These are phyloP conservation scores for Diutina scorzettiae DNA, from an alignment of 1,139 yeast species.

Conservation along the genomic window DNA sequence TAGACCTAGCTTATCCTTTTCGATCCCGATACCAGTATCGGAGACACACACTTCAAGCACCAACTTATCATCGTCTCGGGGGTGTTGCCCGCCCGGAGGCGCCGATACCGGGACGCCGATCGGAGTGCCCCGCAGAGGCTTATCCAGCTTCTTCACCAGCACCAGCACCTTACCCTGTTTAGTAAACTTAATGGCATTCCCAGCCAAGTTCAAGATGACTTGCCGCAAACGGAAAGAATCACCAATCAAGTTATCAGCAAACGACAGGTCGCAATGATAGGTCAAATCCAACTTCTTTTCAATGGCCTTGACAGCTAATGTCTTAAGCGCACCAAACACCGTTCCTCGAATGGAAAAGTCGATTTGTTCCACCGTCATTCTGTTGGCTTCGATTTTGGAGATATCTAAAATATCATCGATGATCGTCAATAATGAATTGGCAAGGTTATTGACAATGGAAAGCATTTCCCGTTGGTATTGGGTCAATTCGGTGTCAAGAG, in stretches of 20 bases:
- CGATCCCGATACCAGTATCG: conserved; percentile 85
- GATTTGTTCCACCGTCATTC: conserved; percentile 85
- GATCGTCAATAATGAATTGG: conserved; percentile 71
- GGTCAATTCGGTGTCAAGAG: conserved; percentile 75
- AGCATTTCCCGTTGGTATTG: conserved; percentile 87
- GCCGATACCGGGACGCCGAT: background rate
- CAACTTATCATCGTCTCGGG: conserved; percentile 38
- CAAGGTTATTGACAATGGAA: conserved; percentile 75
- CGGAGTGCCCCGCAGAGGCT: background rate
- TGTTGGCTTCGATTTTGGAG: conserved; percentile 82
- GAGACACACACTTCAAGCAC: conserved; percentile 75
- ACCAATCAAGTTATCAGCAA: conserved; percentile 78
- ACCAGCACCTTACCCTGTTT: conserved; percentile 67
- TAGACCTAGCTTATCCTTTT: conserved; percentile 67
- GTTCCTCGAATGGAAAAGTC: conserved; percentile 79
- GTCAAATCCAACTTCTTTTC: conserved; percentile 73
- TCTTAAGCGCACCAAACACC: conserved; percentile 78
- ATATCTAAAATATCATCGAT: conserved; percentile 85
- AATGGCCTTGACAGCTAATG: conserved; percentile 78
- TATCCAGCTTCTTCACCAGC: conserved; percentile 40
- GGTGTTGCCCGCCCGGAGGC: conserved; percentile 16
- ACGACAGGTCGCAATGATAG: conserved; percentile 72
- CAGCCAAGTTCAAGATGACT: conserved; percentile 72
- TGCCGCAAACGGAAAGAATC: conserved; percentile 80
- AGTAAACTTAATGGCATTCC: conserved; percentile 81